Conservation (phyloP, 768 basidiomycete genomes). For the Calocybe indica region DNA sequence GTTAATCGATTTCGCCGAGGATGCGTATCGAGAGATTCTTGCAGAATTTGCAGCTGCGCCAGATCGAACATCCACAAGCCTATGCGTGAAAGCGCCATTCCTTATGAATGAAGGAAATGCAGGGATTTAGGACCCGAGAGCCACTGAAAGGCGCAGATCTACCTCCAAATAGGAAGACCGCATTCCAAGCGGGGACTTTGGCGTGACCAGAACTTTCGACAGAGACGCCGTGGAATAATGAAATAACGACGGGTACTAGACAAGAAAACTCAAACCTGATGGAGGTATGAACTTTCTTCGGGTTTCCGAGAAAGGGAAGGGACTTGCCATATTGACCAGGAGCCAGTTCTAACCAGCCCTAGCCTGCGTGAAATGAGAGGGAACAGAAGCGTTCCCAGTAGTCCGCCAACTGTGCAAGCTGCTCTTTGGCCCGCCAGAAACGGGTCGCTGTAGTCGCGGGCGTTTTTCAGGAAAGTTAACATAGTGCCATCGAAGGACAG, state of each 20-base stretch:
- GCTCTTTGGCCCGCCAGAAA: conserved; percentile 47
- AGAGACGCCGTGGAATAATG: conserved; percentile 25
- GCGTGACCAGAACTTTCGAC: neutral
- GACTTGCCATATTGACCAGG: conserved; percentile 43
- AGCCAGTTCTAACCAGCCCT: conserved; percentile 40
- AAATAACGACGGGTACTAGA: conserved; percentile 37
- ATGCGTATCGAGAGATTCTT: conserved; percentile 35
- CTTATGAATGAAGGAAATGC: too few relatives aligned
- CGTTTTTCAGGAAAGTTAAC: conserved; percentile 41
- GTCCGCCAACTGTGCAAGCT: conserved; percentile 37
- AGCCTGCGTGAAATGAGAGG: conserved; percentile 33
- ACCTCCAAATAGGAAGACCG: conserved; percentile 39
- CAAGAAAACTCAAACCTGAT: conserved; percentile 39
- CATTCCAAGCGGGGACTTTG: conserved; percentile 21
- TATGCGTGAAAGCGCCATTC: conserved; percentile 37
- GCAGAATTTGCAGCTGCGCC: conserved; percentile 42
- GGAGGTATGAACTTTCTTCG: conserved; percentile 13
- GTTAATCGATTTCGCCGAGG: conserved; percentile 38
- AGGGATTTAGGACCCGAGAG: too few relatives aligned
- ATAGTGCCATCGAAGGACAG: conserved; percentile 44
- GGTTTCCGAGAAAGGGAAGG: neutral
- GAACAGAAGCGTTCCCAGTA: conserved; percentile 39
- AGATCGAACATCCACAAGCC: conserved; percentile 52
- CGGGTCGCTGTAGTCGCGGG: conserved; percentile 34
- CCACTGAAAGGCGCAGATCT: too few relatives aligned